Conservation (phyloP, 208 protist species). For the Naegleria lovaniensis region DNA sequence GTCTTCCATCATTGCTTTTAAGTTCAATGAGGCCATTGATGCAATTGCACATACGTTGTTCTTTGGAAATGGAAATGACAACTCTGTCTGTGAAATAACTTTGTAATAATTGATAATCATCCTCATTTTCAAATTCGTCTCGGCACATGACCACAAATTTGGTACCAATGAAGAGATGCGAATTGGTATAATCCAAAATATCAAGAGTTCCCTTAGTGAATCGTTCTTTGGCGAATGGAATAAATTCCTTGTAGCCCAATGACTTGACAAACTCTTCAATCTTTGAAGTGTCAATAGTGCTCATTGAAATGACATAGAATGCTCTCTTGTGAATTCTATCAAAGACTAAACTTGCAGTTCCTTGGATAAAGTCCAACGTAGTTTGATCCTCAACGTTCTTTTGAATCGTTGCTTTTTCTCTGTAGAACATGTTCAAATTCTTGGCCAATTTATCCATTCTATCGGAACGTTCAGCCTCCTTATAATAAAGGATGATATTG, state of each 20-base stretch:
- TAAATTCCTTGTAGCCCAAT: not conserved
- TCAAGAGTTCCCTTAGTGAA: not conserved
- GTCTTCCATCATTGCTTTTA: not conserved
- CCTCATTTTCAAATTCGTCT: not conserved
- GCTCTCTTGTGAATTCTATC: not conserved
- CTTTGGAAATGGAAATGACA: not conserved
- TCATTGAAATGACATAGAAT: not conserved
- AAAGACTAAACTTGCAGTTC: not conserved
- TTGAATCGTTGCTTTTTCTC: not conserved
- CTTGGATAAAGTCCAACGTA: not conserved
- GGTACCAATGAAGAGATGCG: not conserved
- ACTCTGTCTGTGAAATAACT: not conserved
- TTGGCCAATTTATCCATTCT: not conserved
- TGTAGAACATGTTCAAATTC: not conserved
- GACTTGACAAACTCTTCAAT: not conserved
- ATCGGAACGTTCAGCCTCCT: not conserved
- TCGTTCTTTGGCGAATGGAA: not conserved
- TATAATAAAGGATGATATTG: not conserved
- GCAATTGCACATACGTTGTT: not conserved
- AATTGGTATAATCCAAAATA: not conserved
- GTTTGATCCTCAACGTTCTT: slow-evolving; percentile 2
- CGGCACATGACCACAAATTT: not conserved
- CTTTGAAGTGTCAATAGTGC: not conserved
- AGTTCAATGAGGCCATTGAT: not conserved
- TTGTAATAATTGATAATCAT: not conserved